A percentile compares a stretch with the other conserved stretches of the same genome.
phyloP scores from a whole-genome alignment of 2,329 filamentous ascomycete genomes.

The Exophiala aquamarina region DNA sequence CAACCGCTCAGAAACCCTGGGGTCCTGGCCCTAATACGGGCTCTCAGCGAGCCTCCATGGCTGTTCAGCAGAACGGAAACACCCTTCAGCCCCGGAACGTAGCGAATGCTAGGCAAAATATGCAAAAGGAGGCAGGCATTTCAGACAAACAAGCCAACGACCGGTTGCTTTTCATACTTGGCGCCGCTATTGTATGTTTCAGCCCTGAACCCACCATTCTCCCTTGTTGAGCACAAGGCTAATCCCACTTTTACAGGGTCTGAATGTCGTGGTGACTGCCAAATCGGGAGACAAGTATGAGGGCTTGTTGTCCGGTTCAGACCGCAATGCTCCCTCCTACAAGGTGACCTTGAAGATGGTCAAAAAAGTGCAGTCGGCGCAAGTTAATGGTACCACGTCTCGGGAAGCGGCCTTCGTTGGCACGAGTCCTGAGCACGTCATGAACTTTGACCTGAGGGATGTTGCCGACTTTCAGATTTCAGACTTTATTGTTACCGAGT shows the following conservation, averaged over 20 bases:
- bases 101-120: constrained; percentile 36
- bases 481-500: constrained; percentile 54
- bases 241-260: constrained; percentile 45
- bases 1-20: constrained; percentile 56
- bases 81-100: constrained; percentile 43
- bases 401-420: constrained; percentile 42
- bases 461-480: constrained; percentile 56
- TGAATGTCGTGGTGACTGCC: constrained; percentile 55
- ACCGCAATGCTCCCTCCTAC: constrained; percentile 52
- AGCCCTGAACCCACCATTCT: neutral
- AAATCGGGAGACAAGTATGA: constrained; percentile 62
- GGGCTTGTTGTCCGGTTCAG: constrained; percentile 60
- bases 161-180: constrained; percentile 58
- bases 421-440: constrained; percentile 46
- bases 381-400: constrained; percentile 44
- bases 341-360: constrained; percentile 67
- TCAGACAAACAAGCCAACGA: constrained; percentile 61
- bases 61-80: constrained; percentile 55
- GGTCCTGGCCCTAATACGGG: constrained; percentile 61
- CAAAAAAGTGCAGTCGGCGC: constrained; percentile 47
- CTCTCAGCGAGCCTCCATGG: constrained; percentile 54
- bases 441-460: constrained; percentile 64
- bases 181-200: constrained; percentile 57
- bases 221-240: neutral
- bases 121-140: constrained; percentile 50